Base-by-base conservation (phyloP, 345 rosid genomes). In the Sonneratia caseolaris region DNA sequence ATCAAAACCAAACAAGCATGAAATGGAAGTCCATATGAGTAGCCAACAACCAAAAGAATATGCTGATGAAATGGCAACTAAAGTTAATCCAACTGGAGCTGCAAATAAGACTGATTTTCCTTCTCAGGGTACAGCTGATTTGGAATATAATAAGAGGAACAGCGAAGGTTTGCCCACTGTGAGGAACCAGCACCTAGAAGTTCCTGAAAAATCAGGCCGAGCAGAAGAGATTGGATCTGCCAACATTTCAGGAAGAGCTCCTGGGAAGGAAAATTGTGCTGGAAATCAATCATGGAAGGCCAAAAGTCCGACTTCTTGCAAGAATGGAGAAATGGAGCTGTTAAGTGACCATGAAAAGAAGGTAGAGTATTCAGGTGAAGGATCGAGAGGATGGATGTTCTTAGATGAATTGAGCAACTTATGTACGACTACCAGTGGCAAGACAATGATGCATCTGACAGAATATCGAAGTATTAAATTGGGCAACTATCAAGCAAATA, bases 371-470 rank as follows among this genome's bases (percentile, higher is more conserved):
- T 66, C 74, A 37, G 70, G 64, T 43, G 81, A 79, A 69, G 65
- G 66, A 68, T 74, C 85, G 19, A 84, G 86, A 38, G 83, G 79
- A 64, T 89, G 98, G 98, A 84, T 89, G 76, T 94, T 86, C 70
- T 90, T 92, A 1, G 86, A 80, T 67, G 89, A 82, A 74, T 77
- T 81, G 51, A 83, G 77, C 66, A 66, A 70, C 73, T 62, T 77
- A 51, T 85, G 88, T 68, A 66, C 80, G 51, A 83, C 92, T 47
- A 79, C 86, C n/a, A 78, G 76, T 27, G 77, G 81, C 72, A 82
- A 84, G 77, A 69, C 73, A 75, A 47, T 71, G 47, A 72, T 81
- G 76, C 81, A 82, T 76, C 64, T 83, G 45, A 72, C 72, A 69
- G 79, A 76, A 76, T 71, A 68, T 62, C 76, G 72, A 66, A 59